These are phyloP conservation scores for Globisporangium middletonii DNA, from an alignment of 352 stramenopile species.

Conservation along the genomic window DNA sequence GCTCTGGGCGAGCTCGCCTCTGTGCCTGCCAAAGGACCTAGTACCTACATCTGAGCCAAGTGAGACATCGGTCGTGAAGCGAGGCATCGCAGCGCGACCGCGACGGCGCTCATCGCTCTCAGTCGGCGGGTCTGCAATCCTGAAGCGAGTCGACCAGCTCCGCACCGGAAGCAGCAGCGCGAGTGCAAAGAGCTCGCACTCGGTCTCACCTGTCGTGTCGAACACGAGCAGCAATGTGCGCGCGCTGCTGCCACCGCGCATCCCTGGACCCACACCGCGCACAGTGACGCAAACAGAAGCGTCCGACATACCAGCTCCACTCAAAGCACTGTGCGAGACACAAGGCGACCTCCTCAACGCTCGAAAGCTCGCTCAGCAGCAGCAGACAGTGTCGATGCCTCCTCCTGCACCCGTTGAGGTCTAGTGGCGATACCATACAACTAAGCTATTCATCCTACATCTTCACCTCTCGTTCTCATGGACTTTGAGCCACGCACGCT, in stretches of 20 bases:
- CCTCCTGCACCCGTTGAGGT: too few species aligned
- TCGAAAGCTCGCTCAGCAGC: slow-evolving; percentile 4
- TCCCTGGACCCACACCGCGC: not conserved
- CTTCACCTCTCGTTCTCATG: too few species aligned
- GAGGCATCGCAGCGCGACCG: slow-evolving; percentile 5
- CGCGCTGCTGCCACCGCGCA: slow-evolving; percentile 10
- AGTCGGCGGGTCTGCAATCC: slow-evolving; percentile 1
- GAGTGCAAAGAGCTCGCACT: slow-evolving; percentile 11
- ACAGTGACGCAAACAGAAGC: not conserved
- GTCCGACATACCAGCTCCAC: not conserved
- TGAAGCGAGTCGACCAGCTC: slow-evolving; percentile 13
- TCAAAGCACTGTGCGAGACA: not conserved
- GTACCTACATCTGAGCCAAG: not conserved
- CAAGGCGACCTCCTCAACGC: slow-evolving; percentile 9
- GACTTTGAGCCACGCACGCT: too few species aligned
- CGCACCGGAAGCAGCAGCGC: not conserved
- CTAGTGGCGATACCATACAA: too few species aligned
- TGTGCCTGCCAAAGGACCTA: not conserved
- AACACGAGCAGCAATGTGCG: not conserved
- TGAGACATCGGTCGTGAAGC: not conserved
- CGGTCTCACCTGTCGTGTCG: not conserved
- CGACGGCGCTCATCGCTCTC: slow-evolving; percentile 8
- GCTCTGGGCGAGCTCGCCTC: slow-evolving; percentile 4
- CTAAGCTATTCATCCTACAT: too few species aligned
- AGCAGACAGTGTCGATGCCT: not conserved